These are phyloP conservation scores for Lactarius pseudohatsudake DNA, from an alignment of 768 basidiomycete genomes.

Conservation along the genomic window DNA sequence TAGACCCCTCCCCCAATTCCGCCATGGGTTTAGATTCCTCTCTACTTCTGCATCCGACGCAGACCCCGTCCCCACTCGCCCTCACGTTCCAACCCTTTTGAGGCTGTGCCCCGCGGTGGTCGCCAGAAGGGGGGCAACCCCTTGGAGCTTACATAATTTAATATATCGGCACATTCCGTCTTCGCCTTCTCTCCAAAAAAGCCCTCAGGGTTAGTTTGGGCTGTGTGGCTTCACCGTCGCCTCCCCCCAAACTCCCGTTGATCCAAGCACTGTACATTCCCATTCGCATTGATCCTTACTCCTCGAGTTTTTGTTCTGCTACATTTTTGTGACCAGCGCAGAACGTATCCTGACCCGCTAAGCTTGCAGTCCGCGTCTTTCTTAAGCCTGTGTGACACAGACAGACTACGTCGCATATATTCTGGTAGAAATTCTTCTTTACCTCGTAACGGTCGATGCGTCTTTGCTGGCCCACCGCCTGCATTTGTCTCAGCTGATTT, in stretches of 20 bases:
- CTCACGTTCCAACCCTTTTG: neutral
- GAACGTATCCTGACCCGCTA: neutral
- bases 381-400: slow-evolving; percentile 1
- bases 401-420: neutral
- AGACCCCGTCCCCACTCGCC: too few relatives aligned
- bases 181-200: slow-evolving; percentile 5
- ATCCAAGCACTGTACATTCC: slow-evolving; percentile 7
- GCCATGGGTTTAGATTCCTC: too few relatives aligned
- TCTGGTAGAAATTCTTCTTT: slow-evolving; percentile 8
- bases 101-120: slow-evolving; percentile 21
- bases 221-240: slow-evolving; percentile 6
- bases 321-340: neutral
- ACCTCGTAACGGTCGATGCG: slow-evolving; percentile 7
- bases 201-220: slow-evolving; percentile 3
- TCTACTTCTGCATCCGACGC: too few relatives aligned
- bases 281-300: slow-evolving; percentile 6
- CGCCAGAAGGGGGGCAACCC: neutral
- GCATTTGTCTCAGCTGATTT: slow-evolving; percentile 20
- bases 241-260: slow-evolving; percentile 13
- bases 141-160: slow-evolving; percentile 14
- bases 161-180: slow-evolving; percentile 20
- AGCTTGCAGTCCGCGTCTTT: neutral
- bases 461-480: slow-evolving; percentile 15
- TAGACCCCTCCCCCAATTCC: too few relatives aligned
- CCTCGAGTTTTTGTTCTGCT: neutral